These are phyloP conservation scores for Linnemannia schmuckeri DNA, from an alignment of 192 early-diverging fungal species.

Conservation along the genomic window DNA sequence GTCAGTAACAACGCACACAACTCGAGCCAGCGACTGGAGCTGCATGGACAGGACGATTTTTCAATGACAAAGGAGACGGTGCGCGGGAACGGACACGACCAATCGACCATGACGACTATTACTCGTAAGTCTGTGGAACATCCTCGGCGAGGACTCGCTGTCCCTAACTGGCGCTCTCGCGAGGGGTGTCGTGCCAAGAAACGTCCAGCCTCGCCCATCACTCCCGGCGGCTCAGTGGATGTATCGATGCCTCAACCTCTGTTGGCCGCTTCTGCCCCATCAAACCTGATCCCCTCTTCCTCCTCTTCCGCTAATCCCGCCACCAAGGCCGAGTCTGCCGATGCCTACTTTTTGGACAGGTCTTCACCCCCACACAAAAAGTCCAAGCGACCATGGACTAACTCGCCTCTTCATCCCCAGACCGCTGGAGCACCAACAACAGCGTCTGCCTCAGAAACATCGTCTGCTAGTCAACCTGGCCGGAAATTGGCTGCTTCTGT, in stretches of 20 bases:
- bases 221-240: constrained; percentile 46
- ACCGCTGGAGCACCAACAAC: neutral
- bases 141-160: constrained; percentile 14
- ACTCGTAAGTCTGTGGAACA: constrained; percentile 33
- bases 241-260: constrained; percentile 29
- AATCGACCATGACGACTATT: constrained; percentile 36
- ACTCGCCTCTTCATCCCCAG: neutral
- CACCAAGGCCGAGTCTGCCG: neutral
- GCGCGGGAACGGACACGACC: constrained; percentile 20
- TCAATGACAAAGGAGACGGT: constrained; percentile 29
- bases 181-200: constrained; percentile 54
- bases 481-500: constrained; percentile 27
- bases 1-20: neutral
- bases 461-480: neutral
- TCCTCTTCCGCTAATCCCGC: neutral
- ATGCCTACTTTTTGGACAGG: constrained; percentile 34
- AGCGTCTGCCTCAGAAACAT: neutral
- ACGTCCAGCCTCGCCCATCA: constrained; percentile 54
- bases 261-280: constrained; percentile 4
- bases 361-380: constrained; percentile 55
- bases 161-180: constrained; percentile 27
- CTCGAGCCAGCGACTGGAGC: constrained; percentile 4
- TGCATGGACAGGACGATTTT: constrained; percentile 20
- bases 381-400: constrained; percentile 45
- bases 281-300: neutral